phyloP scores from a whole-genome alignment of 192 early-diverging fungal species.

The Podila verticillata region DNA sequence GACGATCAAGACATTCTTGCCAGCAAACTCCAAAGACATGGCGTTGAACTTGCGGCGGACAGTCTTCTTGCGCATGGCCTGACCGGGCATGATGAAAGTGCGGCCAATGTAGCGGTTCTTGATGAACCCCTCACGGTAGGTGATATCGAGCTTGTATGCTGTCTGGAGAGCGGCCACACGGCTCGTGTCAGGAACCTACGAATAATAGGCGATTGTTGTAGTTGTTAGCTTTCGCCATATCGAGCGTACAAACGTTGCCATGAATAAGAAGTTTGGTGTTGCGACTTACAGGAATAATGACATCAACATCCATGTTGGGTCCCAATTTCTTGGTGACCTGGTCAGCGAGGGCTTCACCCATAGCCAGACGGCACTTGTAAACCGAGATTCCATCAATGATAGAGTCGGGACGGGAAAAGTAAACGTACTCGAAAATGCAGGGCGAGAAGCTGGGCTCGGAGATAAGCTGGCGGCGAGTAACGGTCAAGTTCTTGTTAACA shows the following conservation, averaged over 20 bases:
- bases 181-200: conserved; percentile 93
- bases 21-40: conserved; percentile 96
- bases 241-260: too few relatives aligned
- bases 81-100: conserved; percentile 99
- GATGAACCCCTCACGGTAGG: conserved; percentile 99
- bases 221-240: neutral
- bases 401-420: conserved; percentile 99
- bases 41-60: conserved; percentile 98
- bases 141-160: conserved; percentile 86
- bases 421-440: conserved; percentile 99
- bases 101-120: conserved; percentile 99
- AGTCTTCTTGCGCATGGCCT: conserved; percentile 87
- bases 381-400: conserved; percentile 99
- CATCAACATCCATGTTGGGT: conserved; percentile 90
- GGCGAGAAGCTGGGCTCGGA: conserved; percentile 71
- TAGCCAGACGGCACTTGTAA: conserved; percentile 95
- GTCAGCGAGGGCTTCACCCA: conserved; percentile 96
- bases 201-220: neutral
- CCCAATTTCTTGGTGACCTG: conserved; percentile 82
- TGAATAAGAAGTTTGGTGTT: neutral
- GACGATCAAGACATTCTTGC: conserved; percentile 97
- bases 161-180: conserved; percentile 94
- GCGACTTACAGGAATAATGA: conserved; percentile 90
- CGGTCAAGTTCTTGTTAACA: conserved; percentile 76
- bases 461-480: conserved; percentile 74